These are phyloP conservation scores for Brassica nigra DNA, from an alignment of 345 rosid species.

Conservation along the genomic window DNA sequence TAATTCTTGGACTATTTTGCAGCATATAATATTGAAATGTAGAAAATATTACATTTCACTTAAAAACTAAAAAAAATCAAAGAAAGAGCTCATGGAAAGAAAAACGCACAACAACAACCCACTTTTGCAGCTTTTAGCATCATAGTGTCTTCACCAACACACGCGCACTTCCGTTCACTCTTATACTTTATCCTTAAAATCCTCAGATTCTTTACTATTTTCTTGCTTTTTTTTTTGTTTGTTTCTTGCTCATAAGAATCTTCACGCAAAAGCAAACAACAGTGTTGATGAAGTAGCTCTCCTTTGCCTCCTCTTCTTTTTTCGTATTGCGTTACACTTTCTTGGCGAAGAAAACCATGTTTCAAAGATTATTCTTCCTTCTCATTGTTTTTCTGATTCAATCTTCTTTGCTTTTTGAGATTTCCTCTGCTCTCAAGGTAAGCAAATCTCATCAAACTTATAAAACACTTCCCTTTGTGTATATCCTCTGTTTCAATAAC, in stretches of 20 bases:
- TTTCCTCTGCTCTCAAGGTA: slow-evolving; percentile 69
- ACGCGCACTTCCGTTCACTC: slow-evolving; percentile 41
- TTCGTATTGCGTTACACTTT: neutral
- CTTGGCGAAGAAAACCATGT: slow-evolving; percentile 17
- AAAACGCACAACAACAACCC: slow-evolving; percentile 27
- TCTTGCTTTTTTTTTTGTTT: neutral
- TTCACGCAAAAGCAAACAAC: slow-evolving; percentile 32
- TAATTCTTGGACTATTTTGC: neutral
- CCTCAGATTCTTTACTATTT: neutral
- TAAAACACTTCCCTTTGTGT: neutral
- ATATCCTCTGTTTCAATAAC: neutral
- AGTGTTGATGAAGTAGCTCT: slow-evolving; percentile 25
- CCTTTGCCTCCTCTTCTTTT: slow-evolving; percentile 18
- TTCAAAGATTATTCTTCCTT: slow-evolving; percentile 43
- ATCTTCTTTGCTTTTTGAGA: slow-evolving; percentile 39
- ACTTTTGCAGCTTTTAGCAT: slow-evolving; percentile 33
- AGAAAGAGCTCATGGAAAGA: neutral
- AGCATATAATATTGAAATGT: neutral
- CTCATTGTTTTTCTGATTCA: slow-evolving; percentile 37
- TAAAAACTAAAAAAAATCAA: neutral
- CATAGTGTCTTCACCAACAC: slow-evolving; percentile 30
- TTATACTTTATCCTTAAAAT: slow-evolving; percentile 25
- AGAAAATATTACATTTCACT: neutral
- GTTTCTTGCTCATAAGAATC: slow-evolving; percentile 6
- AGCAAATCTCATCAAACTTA: neutral